phyloP scores from a whole-genome alignment of 495 filamentous ascomycete genomes.

The Filosporella fistucella region DNA sequence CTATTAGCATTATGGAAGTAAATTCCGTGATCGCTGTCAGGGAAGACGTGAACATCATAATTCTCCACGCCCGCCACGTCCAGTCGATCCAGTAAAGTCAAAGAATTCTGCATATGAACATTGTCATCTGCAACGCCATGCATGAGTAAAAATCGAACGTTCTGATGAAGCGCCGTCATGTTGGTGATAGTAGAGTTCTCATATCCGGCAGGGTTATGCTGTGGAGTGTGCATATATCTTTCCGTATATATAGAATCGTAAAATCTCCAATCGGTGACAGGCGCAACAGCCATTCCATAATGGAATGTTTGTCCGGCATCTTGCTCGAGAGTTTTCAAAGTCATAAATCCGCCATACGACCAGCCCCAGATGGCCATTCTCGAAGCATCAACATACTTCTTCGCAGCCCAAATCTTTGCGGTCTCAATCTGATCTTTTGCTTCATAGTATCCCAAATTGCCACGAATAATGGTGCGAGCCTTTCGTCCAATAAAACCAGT shows the following conservation, averaged over 20 bases:
- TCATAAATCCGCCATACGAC: conserved; percentile 96
- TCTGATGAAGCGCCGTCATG: conserved; percentile 60
- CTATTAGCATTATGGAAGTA: conserved; percentile 89
- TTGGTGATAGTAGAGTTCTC: conserved; percentile 69
- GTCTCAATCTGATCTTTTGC: conserved; percentile 87
- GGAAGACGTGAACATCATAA: conserved; percentile 94
- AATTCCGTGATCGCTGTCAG: conserved; percentile 94
- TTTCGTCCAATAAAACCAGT: conserved; percentile 87
- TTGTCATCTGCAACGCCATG: conserved; percentile 95
- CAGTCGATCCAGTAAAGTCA: conserved; percentile 80
- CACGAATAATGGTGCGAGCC: conserved; percentile 75
- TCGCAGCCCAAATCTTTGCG: conserved; percentile 78
- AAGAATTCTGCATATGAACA: conserved; percentile 90
- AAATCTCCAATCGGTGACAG: conserved; percentile 94
- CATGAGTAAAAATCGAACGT: conserved; percentile 87
- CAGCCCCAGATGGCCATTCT: conserved; percentile 96
- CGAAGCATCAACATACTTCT: conserved; percentile 76
- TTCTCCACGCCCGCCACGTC: conserved; percentile 84
- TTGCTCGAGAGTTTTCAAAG: conserved; percentile 89
- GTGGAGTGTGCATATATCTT: conserved; percentile 90
- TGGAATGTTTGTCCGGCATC: conserved; percentile 87
- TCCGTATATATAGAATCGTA: conserved; percentile 97
- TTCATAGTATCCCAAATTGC: conserved; percentile 81
- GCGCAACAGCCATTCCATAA: conserved; percentile 97
- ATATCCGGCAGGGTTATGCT: conserved; percentile 76